Evolutionary conservation across 257 asterid species (phyloP).

Genomic region (Penstemon davidsonii): DNA sequence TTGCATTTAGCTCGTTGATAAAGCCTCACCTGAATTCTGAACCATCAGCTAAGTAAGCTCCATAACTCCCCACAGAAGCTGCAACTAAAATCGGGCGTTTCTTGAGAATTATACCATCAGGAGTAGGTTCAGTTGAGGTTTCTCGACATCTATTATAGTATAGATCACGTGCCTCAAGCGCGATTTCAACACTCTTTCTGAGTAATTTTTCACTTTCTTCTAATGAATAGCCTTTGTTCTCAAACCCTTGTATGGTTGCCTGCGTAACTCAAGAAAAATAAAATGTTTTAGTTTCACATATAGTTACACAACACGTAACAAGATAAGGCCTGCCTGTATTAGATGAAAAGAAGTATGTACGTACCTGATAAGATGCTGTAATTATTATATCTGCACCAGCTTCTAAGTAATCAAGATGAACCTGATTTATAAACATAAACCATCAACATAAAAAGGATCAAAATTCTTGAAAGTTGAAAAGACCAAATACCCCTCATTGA

Average conservation of each 20-base stretch:
- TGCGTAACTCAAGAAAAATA: constrained; percentile 33
- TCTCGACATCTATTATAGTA: constrained; percentile 56
- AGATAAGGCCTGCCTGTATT: constrained; percentile 17
- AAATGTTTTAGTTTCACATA: constrained; percentile 20
- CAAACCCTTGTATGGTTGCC: constrained; percentile 94
- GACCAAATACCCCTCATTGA: no score
- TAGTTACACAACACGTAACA: background rate
- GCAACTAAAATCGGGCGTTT: constrained; percentile 74
- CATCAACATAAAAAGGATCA: no score
- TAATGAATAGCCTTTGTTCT: constrained; percentile 69
- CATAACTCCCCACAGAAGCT: constrained; percentile 93
- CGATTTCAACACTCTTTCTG: constrained; percentile 76
- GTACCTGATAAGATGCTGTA: constrained; percentile 89
- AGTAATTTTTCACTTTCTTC: constrained; percentile 79
- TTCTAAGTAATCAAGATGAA: constrained; percentile 91
- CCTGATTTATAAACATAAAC: constrained; percentile 52
- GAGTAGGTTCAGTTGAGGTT: constrained; percentile 36
- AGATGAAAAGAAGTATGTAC: background rate
- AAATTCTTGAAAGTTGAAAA: no score
- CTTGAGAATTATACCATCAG: constrained; percentile 58
- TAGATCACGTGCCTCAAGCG: constrained; percentile 72
- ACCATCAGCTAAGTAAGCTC: constrained; percentile 91
- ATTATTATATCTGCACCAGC: constrained; percentile 86
- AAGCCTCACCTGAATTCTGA: constrained; percentile 74
- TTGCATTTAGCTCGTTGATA: no score